Percentiles rank a stretch among this genome's conserved stretches.
phyloP scores from a whole-genome alignment of 164 flowering plant species.

The Magnolia kwangsiensis region DNA sequence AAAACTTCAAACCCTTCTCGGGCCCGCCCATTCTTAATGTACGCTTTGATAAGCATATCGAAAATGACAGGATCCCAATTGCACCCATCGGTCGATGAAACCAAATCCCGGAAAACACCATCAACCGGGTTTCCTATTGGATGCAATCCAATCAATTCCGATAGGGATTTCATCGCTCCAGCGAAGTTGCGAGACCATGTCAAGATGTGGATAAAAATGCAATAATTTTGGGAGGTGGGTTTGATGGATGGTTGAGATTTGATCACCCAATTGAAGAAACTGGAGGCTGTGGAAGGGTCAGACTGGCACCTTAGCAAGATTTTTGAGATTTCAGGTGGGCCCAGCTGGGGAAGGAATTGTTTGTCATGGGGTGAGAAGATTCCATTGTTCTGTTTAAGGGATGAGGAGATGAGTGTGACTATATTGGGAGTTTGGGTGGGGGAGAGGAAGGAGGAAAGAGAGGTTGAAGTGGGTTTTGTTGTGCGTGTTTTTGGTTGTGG shows the following conservation, averaged over 20 bases:
- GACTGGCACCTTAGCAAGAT: slow-evolving; percentile 79
- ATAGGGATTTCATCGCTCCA: slow-evolving; percentile 48
- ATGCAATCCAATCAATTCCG: slow-evolving; percentile 38
- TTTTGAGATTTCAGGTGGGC: slow-evolving; percentile 53
- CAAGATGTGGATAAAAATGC: slow-evolving; percentile 64
- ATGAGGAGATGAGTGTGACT: slow-evolving; percentile 54
- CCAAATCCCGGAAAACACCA: slow-evolving; percentile 45
- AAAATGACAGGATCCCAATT: slow-evolving; percentile 72
- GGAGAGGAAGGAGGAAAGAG: slow-evolving; percentile 58
- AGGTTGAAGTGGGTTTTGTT: slow-evolving; percentile 14
- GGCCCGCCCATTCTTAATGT: slow-evolving; percentile 48
- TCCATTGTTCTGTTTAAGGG: slow-evolving; percentile 37
- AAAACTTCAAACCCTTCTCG: slow-evolving; percentile 48
- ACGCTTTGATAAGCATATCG: slow-evolving; percentile 83
- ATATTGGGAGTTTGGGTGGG: slow-evolving; percentile 53
- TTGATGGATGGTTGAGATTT: slow-evolving; percentile 41
- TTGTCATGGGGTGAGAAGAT: slow-evolving; percentile 23
- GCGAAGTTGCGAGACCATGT: slow-evolving; percentile 54
- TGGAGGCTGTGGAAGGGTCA: slow-evolving; percentile 48
- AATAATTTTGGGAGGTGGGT: slow-evolving; percentile 48
- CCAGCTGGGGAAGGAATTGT: slow-evolving; percentile 50
- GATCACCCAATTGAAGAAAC: slow-evolving; percentile 69
- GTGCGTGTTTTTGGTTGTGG: background rate
- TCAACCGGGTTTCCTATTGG: slow-evolving; percentile 18
- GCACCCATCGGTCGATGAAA: slow-evolving; percentile 47